These are phyloP conservation scores for Nitzschia sp. DNA, from an alignment of 108 stramenopile species.

Conservation along the genomic window DNA sequence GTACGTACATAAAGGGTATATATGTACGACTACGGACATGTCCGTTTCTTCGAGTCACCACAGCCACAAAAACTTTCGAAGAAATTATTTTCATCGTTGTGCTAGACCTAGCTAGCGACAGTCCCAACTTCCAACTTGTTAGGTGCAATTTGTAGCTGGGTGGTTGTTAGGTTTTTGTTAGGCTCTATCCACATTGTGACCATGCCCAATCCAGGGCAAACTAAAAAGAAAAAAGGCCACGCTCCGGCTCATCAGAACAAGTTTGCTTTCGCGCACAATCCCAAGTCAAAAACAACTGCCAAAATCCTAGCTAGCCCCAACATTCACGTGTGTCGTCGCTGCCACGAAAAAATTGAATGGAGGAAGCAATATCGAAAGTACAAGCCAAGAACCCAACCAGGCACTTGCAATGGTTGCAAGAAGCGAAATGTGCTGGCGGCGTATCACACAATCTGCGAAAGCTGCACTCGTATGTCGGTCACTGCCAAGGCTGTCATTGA, in stretches of 20 bases:
- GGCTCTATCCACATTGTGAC: too few species aligned
- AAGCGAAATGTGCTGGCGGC: conserved; percentile 68
- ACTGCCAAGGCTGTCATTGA: conserved; percentile 53
- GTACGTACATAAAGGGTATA: too few species aligned
- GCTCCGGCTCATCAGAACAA: conserved; percentile 89
- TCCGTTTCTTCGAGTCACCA: too few species aligned
- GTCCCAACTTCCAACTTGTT: too few species aligned
- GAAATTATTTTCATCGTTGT: too few species aligned
- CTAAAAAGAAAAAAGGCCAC: conserved; percentile 77
- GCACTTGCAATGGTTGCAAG: conserved; percentile 76
- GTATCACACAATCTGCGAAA: conserved; percentile 84
- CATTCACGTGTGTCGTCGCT: conserved; percentile 85
- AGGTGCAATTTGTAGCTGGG: too few species aligned
- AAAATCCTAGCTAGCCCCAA: conserved; percentile 82
- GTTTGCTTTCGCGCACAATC: conserved; percentile 93
- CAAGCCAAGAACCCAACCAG: conserved; percentile 78
- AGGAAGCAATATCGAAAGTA: conserved; percentile 90
- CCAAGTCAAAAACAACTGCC: conserved; percentile 90
- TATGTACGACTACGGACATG: too few species aligned
- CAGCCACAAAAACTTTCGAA: too few species aligned
- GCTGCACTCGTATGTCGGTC: conserved; percentile 50
- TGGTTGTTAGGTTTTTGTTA: too few species aligned
- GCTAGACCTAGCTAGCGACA: too few species aligned
- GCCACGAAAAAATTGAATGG: conserved; percentile 94
- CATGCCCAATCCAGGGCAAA: too few species aligned